A percentile compares a stretch with the other conserved stretches of the same genome.
Evolutionary conservation across 148 eudicot species (phyloP).

Genomic region (Dysphania ambrosioides): DNA sequence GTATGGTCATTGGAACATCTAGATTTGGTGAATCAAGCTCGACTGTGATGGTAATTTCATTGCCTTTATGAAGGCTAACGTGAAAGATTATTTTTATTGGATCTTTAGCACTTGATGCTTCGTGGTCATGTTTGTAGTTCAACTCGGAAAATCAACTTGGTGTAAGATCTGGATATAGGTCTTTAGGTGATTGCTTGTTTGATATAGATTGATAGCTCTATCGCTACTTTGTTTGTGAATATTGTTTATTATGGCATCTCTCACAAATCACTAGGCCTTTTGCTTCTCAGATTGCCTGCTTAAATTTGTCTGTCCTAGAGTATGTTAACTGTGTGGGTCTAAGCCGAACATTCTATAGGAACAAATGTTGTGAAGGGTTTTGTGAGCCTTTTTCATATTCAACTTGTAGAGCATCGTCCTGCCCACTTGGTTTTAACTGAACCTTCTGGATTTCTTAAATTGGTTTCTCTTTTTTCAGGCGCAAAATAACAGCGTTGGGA

Average conservation of each 20-base stretch:
- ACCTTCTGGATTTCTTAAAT: not conserved
- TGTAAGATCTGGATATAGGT: not conserved
- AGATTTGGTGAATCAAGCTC: slow-evolving; percentile 37
- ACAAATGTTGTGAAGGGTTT: not conserved
- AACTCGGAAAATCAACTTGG: not conserved
- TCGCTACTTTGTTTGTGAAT: not conserved
- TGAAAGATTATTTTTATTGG: not conserved
- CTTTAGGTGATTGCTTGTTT: not conserved
- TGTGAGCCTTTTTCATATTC: not conserved
- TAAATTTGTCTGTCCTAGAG: too few species aligned
- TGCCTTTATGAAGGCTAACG: not conserved
- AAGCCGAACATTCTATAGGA: not conserved
- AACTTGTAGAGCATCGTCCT: not conserved
- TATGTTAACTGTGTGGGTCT: not conserved
- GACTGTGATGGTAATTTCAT: slow-evolving; percentile 45
- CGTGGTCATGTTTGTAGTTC: not conserved
- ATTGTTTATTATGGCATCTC: not conserved
- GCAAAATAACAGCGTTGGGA: slow-evolving; percentile 30
- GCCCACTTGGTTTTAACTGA: too few species aligned
- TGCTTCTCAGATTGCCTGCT: not conserved
- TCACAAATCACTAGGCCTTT: not conserved
- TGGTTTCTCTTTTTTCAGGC: slow-evolving; percentile 43
- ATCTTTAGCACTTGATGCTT: not conserved
- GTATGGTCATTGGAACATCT: slow-evolving; percentile 40
- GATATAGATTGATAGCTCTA: not conserved